Conservation (phyloP, 441 rosid species). For the Breynia disticha region DNA sequence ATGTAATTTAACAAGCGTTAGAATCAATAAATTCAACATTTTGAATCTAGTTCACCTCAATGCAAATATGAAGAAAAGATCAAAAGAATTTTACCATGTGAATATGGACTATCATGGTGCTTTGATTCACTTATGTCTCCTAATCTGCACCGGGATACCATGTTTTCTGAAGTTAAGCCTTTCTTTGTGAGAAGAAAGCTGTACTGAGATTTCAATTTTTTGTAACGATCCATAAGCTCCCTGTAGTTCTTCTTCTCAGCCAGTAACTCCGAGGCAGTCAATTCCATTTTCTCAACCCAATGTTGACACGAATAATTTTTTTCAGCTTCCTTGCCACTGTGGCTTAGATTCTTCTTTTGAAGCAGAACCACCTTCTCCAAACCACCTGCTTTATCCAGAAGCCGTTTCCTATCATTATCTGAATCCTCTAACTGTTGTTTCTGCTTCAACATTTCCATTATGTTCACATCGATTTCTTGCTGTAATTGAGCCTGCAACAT, state of each 20-base stretch:
- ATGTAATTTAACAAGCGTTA: too few relatives aligned
- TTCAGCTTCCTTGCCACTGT: slow-evolving; percentile 16
- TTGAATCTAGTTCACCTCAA: too few relatives aligned
- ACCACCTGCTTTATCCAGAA: too few relatives aligned
- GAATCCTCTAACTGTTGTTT: slow-evolving; percentile 29
- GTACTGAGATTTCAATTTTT: slow-evolving; percentile 61
- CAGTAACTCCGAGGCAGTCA: slow-evolving; percentile 34
- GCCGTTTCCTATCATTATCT: slow-evolving; percentile 23
- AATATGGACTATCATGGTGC: slow-evolving; percentile 25
- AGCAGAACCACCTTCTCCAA: slow-evolving; percentile 27
- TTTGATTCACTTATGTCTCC: slow-evolving; percentile 28
- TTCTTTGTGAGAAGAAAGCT: slow-evolving; percentile 40
- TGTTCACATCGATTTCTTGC: slow-evolving; percentile 28
- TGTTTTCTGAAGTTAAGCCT: slow-evolving; percentile 44
- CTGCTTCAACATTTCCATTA: slow-evolving; percentile 23
- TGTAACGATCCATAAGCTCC: slow-evolving; percentile 34
- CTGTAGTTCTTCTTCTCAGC: slow-evolving; percentile 37
- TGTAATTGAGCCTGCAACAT: slow-evolving; percentile 26
- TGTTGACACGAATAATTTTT: slow-evolving; percentile 24
- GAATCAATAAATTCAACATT: too few relatives aligned
- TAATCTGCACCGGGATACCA: slow-evolving; percentile 23
- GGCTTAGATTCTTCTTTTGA: slow-evolving; percentile 16
- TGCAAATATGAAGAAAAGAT: not conserved
- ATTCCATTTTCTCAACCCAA: slow-evolving; percentile 32
- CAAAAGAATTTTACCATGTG: slow-evolving; percentile 31